Base-by-base conservation (phyloP, 1,284 basidiomycete species). In the Ceratobasidium sp. region DNA sequence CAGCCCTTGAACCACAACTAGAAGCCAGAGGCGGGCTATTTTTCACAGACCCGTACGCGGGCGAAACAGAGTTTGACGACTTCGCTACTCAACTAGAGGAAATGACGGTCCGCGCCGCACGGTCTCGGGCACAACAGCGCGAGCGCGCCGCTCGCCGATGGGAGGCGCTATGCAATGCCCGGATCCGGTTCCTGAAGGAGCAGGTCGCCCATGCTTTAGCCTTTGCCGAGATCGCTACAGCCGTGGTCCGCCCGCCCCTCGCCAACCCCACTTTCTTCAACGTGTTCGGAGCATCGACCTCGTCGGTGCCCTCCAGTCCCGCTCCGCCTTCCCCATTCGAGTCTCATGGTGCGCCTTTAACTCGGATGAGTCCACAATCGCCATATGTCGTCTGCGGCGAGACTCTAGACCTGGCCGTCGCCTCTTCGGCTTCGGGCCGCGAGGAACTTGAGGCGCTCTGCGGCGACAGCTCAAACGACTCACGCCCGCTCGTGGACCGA, bases 101-200 rank as follows among this genome's bases (percentile, higher is more conserved):
- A 43, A 61, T 73, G 43, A 49, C 44, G 15, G 70, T 73, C 29
- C 70, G 70, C 32, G 43, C 70, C 29, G 70, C 70, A 49, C 70
- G 70, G 43, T 73, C 70, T 15, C 70, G 70, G 44, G 70, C 70
- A 1, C 70, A 73, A 25, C 70, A 73, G 32, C 70, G 57, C 22
- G 70, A 73, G 44, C 70, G 70, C 4, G 37, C 57, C 17, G 40
- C 70, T 25, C 56, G 57, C 15, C n/a, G 70, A 37, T 73, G 57
- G 56, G 70, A 73, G 32, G n/a, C 43, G 40, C 34, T 73, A 9
- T 73, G 70, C 70, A 73, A 37, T 34, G 57, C 70, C 29, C 57
- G 70, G 25, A 49, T 73, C n/a, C 56, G 70, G 29, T 62, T 62
- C 15, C 32, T 73, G 43, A 61, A 62, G 32, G 70, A 73, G 46